Conservation (phyloP, 2,329 filamentous ascomycete species). For the Raffaelea albimanens region DNA sequence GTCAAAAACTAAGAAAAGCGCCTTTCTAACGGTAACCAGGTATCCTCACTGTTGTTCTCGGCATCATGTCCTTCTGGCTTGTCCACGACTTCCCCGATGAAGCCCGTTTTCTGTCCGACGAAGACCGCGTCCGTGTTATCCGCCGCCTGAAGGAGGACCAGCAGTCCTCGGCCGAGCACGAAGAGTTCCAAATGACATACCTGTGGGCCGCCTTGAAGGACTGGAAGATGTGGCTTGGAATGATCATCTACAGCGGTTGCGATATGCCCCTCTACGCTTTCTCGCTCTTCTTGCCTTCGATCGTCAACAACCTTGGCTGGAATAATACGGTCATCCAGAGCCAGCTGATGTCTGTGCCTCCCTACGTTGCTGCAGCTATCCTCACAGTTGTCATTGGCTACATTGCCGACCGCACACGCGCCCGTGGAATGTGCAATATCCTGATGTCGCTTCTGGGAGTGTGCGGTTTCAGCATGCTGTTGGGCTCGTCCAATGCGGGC, state of each 20-base stretch:
- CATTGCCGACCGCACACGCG: conserved; percentile 63
- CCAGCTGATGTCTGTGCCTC: conserved; percentile 66
- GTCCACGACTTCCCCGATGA: conserved; percentile 72
- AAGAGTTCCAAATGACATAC: conserved; percentile 61
- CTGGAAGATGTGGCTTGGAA: conserved; percentile 59
- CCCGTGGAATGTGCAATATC: conserved; percentile 76
- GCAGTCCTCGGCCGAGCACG: conserved; percentile 58
- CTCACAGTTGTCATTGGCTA: conserved; percentile 63
- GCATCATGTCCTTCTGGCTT: conserved; percentile 57
- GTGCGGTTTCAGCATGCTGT: conserved; percentile 69
- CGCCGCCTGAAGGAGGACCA: conserved; percentile 58
- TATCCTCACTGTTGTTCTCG: conserved; percentile 56
- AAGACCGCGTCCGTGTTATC: conserved; percentile 59
- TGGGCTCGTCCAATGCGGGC: conserved; percentile 51
- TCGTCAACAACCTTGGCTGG: conserved; percentile 35
- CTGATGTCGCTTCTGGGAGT: conserved; percentile 60
- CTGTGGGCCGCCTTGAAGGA: conserved; percentile 62
- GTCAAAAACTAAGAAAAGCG: no score
- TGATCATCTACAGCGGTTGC: conserved; percentile 39
- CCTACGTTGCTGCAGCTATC: conserved; percentile 62
- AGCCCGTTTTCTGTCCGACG: conserved; percentile 56
- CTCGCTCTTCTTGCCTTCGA: conserved; percentile 48
- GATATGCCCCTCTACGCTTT: conserved; percentile 40
- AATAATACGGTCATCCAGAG: conserved; percentile 41
- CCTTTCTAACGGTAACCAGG: no score